Evolutionary conservation across 2,329 filamentous ascomycete species (phyloP).

Genomic region (Fusarium sacchari): DNA sequence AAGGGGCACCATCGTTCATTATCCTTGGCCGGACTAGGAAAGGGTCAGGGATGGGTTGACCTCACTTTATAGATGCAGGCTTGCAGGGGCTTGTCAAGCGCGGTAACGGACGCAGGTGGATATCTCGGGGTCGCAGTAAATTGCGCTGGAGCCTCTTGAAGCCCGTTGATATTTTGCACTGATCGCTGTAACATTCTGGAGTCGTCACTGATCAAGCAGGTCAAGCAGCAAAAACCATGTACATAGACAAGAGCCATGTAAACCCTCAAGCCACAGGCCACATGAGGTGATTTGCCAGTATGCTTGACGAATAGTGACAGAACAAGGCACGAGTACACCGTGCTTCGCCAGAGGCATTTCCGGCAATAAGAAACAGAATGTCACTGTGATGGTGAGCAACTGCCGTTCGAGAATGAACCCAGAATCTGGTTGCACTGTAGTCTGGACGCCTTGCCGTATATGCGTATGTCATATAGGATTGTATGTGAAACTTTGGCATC

Average conservation of each 20-base stretch:
- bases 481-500: conserved; percentile 6
- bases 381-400: background rate
- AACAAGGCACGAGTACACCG: background rate
- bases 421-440: background rate
- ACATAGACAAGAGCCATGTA: background rate
- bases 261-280: conserved; percentile 25
- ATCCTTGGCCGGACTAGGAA: conserved; percentile 27
- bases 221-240: background rate
- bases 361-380: background rate
- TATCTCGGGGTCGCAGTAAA: conserved; percentile 38
- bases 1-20: conserved; percentile 26
- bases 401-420: background rate
- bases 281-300: background rate
- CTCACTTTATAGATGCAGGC: conserved; percentile 25
- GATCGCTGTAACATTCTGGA: background rate
- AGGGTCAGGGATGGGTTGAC: conserved; percentile 14
- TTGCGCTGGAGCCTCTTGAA: conserved; percentile 34
- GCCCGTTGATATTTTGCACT: background rate
- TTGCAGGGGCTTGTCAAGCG: conserved; percentile 28
- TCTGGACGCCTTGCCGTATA: background rate
- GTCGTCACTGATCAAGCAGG: background rate
- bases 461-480: background rate
- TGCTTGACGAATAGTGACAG: background rate
- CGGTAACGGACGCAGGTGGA: conserved; percentile 29
- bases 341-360: background rate